Base-by-base conservation (phyloP, 305 asterid species). In the Galium porrigens region DNA sequence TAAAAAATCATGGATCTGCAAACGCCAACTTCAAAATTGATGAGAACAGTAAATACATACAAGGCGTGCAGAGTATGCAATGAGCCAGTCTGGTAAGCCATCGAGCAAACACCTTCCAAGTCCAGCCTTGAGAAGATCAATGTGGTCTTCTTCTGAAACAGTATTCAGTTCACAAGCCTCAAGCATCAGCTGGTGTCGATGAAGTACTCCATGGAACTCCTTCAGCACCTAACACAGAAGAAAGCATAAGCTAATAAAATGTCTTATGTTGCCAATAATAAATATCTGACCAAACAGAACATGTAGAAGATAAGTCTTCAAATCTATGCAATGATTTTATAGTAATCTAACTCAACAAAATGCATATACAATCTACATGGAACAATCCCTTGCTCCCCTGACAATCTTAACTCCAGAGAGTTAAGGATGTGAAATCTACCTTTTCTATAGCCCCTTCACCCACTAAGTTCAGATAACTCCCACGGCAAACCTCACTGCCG, bases 401-500 rank as follows among this genome's bases (percentile, higher is more conserved):
- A 41, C 6, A 20, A 54, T 17, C 70, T 10, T 15, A 17, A 46
- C 36, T 34, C 48, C 10, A 61, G 65, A 64, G 54, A 63, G 63
- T 61, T 70, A 27, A 57, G 64, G 22, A 65, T 54, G 75, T 54
- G 41, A 14, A 44, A 5, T 64, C 51, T 84, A 94, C 99, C 96
- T 86, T 94, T 64, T 83, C 90, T 72, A 79, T 87, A 68, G 97
- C 94, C 84, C 95, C 99, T 82, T 94, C 99, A 58, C 99, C 97
- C 0, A 95, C 86, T 64, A 94, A 82, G 78, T 94, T 88, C 67
- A 94, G 86, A 71, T 84, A 94, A 78, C 99, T 94, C 48, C 99
- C 99, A 67, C 99, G 95, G 82, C 99, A 94, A 64, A 88, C 97
- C 77, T 88, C 96, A 82, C 87, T 88, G 74, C 99, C 99, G 29